Conservation (phyloP, 139 green algal species). For the Spirogloea muscicola region DNA sequence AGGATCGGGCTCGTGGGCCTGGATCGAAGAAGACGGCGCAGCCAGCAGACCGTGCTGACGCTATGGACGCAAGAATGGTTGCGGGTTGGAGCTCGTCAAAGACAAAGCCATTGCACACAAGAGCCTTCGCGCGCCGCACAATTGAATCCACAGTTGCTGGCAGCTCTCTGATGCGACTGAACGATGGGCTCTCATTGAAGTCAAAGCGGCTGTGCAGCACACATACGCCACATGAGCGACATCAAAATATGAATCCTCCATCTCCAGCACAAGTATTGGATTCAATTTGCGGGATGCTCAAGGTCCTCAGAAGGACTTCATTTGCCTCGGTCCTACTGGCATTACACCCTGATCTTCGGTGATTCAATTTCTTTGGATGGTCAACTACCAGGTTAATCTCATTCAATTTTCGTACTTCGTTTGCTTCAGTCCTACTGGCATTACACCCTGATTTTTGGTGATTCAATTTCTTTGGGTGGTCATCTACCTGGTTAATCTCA, state of each 20-base stretch:
- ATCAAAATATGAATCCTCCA: neutral
- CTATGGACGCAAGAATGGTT: conserved; percentile 7
- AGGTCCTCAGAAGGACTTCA: neutral
- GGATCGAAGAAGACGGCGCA: conserved; percentile 88
- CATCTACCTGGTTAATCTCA: too few species aligned
- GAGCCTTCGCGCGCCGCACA: conserved; percentile 10
- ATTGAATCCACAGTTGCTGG: neutral
- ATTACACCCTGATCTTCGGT: too few species aligned
- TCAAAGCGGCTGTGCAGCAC: conserved; percentile 70
- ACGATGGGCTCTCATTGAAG: conserved; percentile 55
- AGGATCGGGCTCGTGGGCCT: conserved; percentile 54
- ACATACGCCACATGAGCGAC: neutral
- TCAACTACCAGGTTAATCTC: too few species aligned
- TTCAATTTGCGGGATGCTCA: too few species aligned
- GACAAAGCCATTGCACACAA: conserved; percentile 82
- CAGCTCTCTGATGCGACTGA: conserved; percentile 25
- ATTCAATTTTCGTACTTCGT: too few species aligned
- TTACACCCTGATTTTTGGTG: too few species aligned
- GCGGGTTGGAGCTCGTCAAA: conserved; percentile 86
- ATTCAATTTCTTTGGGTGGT: too few species aligned
- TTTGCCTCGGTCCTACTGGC: neutral
- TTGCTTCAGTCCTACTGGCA: neutral
- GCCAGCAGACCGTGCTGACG: conserved; percentile 54
- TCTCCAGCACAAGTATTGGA: neutral
- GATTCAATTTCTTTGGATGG: too few species aligned